Base-by-base conservation (phyloP, 2,329 filamentous ascomycete genomes). In the Fusarium vanettenii region DNA sequence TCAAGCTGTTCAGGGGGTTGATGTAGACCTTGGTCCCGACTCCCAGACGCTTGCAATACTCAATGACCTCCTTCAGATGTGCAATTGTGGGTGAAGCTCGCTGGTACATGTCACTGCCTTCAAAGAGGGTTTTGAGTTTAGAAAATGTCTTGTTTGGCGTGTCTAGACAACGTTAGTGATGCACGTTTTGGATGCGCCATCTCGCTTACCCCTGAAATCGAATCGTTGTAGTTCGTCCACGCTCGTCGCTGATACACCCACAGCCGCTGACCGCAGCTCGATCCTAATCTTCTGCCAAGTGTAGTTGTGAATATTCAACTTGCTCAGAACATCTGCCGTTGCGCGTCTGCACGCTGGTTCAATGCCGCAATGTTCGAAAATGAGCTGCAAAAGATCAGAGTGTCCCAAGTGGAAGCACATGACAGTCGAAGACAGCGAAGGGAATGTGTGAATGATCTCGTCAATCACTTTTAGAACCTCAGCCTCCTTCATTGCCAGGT, bases 391-490 rank as follows among this genome's bases (percentile, higher is more conserved):
- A 4, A 99, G 87, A 80, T 95, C 92, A 0, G 94, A 94, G 80
- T 99, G 97, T 59, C 97, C 97, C 39, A 99, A 83, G 74, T 98
- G 92, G 76, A 98, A 97, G 79, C 94, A 97, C 91, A 98, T 95
- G 29, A 91, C 90, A 3, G 89, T 88, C 0, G 90, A 88, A 11
- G 90, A 88, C 14, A 97, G 86, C 3, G 92, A 91, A 0, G 95
- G 95, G 73, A 98, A 95, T 6, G 92, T 89, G 59, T 92, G 88
- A 18, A 97, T 89, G 45, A 98, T 93, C 81, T 99, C 97, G 80
- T 99, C 97, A 25, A 98, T 86, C 3, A 98, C 95, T 78, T 98
- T 98, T 76, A 99, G 90, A 1, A 95, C 92, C 82, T 98, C 96
- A 0, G 96, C 96, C 82, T 99, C 97, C 79, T 97, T 97, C 66